Percentiles rank a stretch among this genome's conserved stretches.
Evolutionary conservation across 208 protist species (phyloP).

Genomic region (Tritrichomonas musculus): DNA sequence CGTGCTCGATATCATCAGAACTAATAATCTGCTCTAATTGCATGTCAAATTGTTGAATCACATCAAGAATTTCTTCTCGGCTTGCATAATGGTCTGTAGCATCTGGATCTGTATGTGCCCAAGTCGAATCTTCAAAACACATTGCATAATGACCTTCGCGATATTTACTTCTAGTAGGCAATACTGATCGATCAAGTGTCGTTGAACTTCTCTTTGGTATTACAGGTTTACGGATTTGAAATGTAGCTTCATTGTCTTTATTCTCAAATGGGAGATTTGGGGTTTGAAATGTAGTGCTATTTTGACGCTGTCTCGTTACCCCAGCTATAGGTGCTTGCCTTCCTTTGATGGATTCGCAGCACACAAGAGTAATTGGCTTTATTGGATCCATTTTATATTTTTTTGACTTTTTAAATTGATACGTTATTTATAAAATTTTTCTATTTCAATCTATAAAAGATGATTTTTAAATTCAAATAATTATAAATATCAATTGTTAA

Average conservation of each 20-base stretch:
- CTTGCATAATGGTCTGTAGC: conserved; percentile 16
- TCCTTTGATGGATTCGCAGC: neutral
- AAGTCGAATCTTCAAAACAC: neutral
- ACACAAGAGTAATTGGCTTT: neutral
- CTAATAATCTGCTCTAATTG: neutral
- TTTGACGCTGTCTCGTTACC: neutral
- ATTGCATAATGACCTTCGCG: neutral
- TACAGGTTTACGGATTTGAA: neutral
- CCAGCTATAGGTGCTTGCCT: neutral
- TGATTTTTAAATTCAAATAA: too few relatives aligned
- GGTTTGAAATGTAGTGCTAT: neutral
- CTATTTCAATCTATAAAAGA: too few relatives aligned
- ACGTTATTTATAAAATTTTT: too few relatives aligned
- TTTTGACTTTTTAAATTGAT: too few relatives aligned
- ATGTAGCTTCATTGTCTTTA: neutral
- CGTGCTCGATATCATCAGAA: neutral
- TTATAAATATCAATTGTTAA: too few relatives aligned
- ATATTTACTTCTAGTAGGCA: neutral
- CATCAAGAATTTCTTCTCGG: neutral
- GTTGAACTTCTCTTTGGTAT: neutral
- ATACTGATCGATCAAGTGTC: neutral
- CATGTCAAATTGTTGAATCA: neutral
- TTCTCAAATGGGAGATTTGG: neutral
- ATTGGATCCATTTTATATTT: too few relatives aligned
- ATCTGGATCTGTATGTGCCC: conserved; percentile 26